phyloP scores from a whole-genome alignment of 2,329 filamentous ascomycete genomes.

The Trichoderma sp. region DNA sequence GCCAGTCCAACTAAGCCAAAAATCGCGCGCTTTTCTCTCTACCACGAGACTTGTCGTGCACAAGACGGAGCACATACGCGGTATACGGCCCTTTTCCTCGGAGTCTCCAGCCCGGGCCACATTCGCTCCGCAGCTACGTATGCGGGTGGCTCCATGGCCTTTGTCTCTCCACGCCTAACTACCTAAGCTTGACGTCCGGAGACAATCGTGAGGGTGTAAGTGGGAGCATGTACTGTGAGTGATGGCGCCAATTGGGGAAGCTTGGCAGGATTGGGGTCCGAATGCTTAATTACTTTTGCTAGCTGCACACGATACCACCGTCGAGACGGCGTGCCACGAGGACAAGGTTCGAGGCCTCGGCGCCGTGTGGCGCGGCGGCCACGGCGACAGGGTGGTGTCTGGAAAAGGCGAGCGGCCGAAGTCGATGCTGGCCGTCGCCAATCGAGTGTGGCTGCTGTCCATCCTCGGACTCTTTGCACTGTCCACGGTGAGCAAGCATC shows the following conservation, averaged over 20 bases:
- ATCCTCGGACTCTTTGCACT: slow-evolving; percentile 5
- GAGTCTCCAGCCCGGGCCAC: slow-evolving; percentile 15
- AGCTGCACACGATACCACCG: slow-evolving; percentile 3
- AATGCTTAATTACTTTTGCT: neutral
- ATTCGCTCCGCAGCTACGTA: slow-evolving; percentile 16
- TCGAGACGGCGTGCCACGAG: slow-evolving; percentile 15
- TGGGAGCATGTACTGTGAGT: slow-evolving; percentile 11
- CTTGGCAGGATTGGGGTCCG: slow-evolving; percentile 1
- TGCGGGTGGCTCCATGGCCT: slow-evolving; percentile 5
- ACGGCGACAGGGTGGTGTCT: neutral
- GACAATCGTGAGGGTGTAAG: neutral
- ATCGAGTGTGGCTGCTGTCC: slow-evolving; percentile 6
- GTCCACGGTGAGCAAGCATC: slow-evolving; percentile 7
- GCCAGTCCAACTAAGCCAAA: slow-evolving; percentile 8
- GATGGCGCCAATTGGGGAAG: neutral
- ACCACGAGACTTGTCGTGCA: neutral
- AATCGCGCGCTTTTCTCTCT: slow-evolving; percentile 13
- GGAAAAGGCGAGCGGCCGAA: neutral
- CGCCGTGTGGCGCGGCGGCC: slow-evolving; percentile 17
- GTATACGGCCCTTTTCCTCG: slow-evolving; percentile 19
- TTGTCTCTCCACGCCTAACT: slow-evolving; percentile 7
- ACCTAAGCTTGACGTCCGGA: neutral
- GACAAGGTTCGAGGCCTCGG: slow-evolving; percentile 16
- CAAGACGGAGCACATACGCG: neutral
- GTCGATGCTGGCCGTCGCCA: neutral